Percentiles rank a stretch among this genome's conserved stretches.
phyloP scores from a whole-genome alignment of 2,329 filamentous ascomycete genomes.

The Juglanconis oblonga region DNA sequence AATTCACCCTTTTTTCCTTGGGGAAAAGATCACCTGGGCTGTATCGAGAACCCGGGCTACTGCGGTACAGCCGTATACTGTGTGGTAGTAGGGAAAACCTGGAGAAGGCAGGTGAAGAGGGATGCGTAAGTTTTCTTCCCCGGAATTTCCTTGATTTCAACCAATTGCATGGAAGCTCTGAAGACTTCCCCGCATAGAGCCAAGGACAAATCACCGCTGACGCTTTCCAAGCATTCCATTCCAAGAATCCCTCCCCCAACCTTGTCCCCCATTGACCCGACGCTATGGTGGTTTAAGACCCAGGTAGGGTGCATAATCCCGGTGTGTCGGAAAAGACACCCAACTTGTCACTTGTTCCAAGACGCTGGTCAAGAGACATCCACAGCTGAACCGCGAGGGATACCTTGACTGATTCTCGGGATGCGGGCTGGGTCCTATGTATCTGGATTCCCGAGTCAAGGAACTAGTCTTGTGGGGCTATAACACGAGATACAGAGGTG shows the following conservation, averaged over 20 bases:
- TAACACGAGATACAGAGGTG: background rate
- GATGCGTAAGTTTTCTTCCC: slow-evolving; percentile 4
- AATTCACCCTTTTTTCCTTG: background rate
- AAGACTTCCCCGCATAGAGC: slow-evolving; percentile 10
- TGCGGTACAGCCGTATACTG: background rate
- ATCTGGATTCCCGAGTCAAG: background rate
- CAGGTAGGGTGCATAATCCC: too few relatives aligned
- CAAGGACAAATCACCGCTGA: slow-evolving; percentile 11
- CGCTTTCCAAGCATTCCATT: slow-evolving; percentile 1
- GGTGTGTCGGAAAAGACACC: too few relatives aligned
- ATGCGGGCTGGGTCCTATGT: too few relatives aligned
- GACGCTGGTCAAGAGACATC: too few relatives aligned
- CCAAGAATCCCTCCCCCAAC: background rate
- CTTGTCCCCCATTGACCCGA: background rate
- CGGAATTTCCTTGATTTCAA: background rate
- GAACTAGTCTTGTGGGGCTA: background rate
- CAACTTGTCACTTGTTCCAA: too few relatives aligned
- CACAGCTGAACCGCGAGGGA: too few relatives aligned
- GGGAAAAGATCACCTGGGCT: background rate
- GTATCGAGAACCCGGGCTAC: background rate
- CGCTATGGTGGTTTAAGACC: too few relatives aligned
- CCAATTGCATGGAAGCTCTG: background rate
- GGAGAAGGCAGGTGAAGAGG: background rate
- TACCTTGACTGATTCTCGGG: too few relatives aligned
- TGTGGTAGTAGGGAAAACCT: background rate